These are phyloP conservation scores for Trichosporon sp. DNA, from an alignment of 1,284 basidiomycete genomes.

Conservation along the genomic window DNA sequence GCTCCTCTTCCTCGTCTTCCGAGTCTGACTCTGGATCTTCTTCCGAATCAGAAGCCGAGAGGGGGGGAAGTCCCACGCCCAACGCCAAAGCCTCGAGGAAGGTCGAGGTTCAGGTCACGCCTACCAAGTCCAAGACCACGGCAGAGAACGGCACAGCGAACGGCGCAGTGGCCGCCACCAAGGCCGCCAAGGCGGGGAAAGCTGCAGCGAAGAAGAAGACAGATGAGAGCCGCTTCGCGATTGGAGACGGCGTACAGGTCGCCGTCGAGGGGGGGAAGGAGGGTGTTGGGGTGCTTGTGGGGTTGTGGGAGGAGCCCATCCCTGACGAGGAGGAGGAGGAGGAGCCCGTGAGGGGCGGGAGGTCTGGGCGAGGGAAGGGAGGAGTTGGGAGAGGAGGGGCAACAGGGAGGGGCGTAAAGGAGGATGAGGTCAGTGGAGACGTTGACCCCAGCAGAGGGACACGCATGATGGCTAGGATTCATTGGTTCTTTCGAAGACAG, in stretches of 20 bases:
- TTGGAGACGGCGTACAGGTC: constrained; percentile 46
- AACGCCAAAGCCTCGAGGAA: not conserved
- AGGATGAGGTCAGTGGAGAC: too few relatives aligned
- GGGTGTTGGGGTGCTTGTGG: constrained; percentile 41
- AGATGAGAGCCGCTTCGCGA: constrained; percentile 32
- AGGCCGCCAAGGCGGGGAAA: not conserved
- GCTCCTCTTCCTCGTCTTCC: not conserved
- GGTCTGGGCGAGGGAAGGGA: constrained; percentile 16
- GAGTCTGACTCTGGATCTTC: not conserved
- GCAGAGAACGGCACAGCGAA: not conserved
- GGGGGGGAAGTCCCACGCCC: not conserved
- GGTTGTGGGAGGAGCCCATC: constrained; percentile 39
- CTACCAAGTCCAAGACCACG: not conserved
- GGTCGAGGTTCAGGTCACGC: constrained; percentile 7
- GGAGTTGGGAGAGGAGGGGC: too few relatives aligned
- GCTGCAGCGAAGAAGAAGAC: constrained; percentile 14
- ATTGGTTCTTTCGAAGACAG: constrained; percentile 44
- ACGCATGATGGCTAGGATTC: constrained; percentile 44
- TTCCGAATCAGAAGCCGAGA: not conserved
- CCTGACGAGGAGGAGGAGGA: constrained; percentile 16
- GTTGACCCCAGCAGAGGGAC: too few relatives aligned
- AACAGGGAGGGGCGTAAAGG: too few relatives aligned
- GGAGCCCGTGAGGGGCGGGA: constrained; percentile 22
- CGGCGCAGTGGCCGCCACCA: too few relatives aligned
- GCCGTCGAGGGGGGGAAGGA: constrained; percentile 38